Evolutionary conservation across 306 rosid species (phyloP).

Genomic region (Fragaria ananassa): DNA sequence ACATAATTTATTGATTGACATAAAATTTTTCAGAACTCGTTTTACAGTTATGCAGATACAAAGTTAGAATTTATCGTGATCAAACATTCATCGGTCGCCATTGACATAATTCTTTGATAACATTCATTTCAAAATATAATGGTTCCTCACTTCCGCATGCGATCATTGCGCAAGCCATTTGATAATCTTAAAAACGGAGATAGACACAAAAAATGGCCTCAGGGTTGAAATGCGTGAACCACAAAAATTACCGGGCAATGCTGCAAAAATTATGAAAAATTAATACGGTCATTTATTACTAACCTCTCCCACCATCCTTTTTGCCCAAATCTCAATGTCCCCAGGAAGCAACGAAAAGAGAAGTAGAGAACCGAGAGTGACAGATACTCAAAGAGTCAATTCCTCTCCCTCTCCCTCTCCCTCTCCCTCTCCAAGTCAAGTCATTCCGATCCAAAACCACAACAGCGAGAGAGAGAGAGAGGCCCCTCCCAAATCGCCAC

Average conservation of each 20-base stretch:
- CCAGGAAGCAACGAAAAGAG: slow-evolving; percentile 10
- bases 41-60: background rate
- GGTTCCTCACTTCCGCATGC: background rate
- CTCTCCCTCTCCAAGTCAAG: slow-evolving; percentile 10
- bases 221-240: background rate
- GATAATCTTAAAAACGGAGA: background rate
- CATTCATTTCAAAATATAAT: background rate
- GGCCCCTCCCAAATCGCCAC: slow-evolving; percentile 39
- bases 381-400: background rate
- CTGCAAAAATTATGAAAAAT: background rate
- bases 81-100: background rate
- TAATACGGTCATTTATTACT: background rate
- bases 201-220: background rate
- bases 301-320: background rate
- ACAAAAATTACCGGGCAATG: background rate
- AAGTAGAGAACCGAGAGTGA: background rate
- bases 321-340: slow-evolving; percentile 55
- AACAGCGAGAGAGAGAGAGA: background rate
- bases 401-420: no score
- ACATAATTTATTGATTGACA: background rate
- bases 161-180: no score
- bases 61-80: background rate
- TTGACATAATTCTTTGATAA: no score
- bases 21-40: background rate
- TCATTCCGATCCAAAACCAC: slow-evolving; percentile 35